These are phyloP conservation scores for Fulvia fulva DNA, from an alignment of 2,329 filamentous ascomycete species.

Conservation along the genomic window DNA sequence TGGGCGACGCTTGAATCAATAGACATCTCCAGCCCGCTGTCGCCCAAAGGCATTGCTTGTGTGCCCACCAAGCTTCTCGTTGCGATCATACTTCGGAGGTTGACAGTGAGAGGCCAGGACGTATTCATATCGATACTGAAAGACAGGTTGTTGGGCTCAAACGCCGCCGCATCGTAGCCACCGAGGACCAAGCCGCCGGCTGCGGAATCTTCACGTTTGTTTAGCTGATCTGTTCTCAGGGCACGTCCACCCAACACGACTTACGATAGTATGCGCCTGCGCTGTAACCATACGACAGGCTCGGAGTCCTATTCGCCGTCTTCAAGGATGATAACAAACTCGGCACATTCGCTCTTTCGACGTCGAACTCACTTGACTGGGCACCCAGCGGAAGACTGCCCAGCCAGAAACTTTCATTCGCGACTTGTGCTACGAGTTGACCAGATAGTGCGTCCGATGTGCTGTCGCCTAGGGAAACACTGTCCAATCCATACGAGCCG, in stretches of 20 bases:
- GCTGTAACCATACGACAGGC: conserved; percentile 10
- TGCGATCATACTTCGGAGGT: conserved; percentile 4
- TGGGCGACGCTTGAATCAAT: conserved; percentile 41
- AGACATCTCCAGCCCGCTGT: conserved; percentile 10
- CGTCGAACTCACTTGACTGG: conserved; percentile 18
- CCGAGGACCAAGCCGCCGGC: conserved; percentile 46
- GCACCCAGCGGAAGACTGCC: conserved; percentile 32
- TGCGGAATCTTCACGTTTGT: neutral
- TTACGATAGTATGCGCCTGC: conserved; percentile 11
- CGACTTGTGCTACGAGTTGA: conserved; percentile 9
- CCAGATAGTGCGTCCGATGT: neutral
- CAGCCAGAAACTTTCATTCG: conserved; percentile 31
- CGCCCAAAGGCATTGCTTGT: conserved; percentile 27
- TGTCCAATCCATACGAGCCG: conserved; percentile 10
- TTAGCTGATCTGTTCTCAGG: neutral
- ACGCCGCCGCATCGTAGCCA: conserved; percentile 62
- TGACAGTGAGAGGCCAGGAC: conserved; percentile 22
- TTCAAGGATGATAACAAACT: neutral
- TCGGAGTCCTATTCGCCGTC: neutral
- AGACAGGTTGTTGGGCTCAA: conserved; percentile 54
- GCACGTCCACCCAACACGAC: neutral
- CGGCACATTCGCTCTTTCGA: conserved; percentile 1
- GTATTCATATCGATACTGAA: conserved; percentile 51
- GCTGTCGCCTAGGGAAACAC: conserved; percentile 5
- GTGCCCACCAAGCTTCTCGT: neutral